These are phyloP conservation scores for Marasmius sp. DNA, from an alignment of 1,284 basidiomycete species.

Conservation along the genomic window DNA sequence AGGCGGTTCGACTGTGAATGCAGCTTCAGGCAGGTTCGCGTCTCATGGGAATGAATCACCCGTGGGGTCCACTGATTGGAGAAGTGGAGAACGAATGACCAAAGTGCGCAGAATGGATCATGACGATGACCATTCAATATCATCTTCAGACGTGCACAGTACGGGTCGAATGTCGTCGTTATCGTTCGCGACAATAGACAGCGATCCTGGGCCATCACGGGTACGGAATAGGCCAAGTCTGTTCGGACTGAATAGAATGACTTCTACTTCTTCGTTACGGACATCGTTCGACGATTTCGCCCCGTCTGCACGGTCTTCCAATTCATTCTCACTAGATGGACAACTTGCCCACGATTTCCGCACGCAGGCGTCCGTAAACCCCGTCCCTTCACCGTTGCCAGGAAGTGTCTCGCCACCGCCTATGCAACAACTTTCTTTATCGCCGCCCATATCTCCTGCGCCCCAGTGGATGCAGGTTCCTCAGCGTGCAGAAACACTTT, in stretches of 20 bases:
- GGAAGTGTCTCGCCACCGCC: constrained; percentile 73
- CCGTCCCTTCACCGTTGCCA: constrained; percentile 48
- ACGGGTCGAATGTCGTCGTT: constrained; percentile 68
- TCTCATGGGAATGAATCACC: constrained; percentile 34
- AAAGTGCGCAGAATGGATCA: constrained; percentile 83
- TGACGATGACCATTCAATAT: constrained; percentile 90
- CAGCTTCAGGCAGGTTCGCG: constrained; percentile 58
- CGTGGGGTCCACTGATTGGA: constrained; percentile 46
- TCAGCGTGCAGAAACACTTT: constrained; percentile 36
- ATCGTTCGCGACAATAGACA: constrained; percentile 78
- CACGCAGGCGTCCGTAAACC: constrained; percentile 70
- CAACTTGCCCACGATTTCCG: constrained; percentile 80
- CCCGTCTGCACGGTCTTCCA: constrained; percentile 74
- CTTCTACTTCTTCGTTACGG: constrained; percentile 73
- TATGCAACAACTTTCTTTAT: constrained; percentile 70
- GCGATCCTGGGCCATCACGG: constrained; percentile 78
- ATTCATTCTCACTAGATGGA: constrained; percentile 79
- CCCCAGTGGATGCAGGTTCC: constrained; percentile 55
- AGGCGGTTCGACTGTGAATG: constrained; percentile 47
- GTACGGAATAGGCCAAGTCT: constrained; percentile 59
- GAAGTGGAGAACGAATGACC: constrained; percentile 59
- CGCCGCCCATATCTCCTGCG: constrained; percentile 59
- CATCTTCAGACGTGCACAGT: constrained; percentile 80
- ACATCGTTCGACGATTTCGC: constrained; percentile 73
- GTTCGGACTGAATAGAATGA: constrained; percentile 69